These are phyloP conservation scores for Nymphaea colorata DNA, from an alignment of 164 flowering plant species.

Conservation along the genomic window DNA sequence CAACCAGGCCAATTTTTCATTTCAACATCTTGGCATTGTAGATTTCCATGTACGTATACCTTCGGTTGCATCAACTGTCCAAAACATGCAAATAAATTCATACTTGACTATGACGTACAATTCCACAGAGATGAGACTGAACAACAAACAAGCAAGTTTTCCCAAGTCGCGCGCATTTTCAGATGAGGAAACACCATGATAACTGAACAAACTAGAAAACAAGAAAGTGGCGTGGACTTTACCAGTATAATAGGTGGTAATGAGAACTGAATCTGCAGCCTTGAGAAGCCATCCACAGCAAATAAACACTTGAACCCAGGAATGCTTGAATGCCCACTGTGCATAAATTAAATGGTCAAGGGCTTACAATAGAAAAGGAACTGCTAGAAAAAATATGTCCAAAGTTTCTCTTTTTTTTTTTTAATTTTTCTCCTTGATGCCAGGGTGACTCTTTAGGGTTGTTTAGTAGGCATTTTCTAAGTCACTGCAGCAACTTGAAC, in stretches of 20 bases:
- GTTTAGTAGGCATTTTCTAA: too few species aligned
- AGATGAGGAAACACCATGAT: not conserved
- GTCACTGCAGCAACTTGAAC: too few species aligned
- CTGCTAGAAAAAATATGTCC: too few species aligned
- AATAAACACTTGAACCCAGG: conserved; percentile 74
- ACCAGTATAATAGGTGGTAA: conserved; percentile 66
- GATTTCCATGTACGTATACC: conserved; percentile 63
- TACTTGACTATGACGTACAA: too few species aligned
- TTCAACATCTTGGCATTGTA: conserved; percentile 16
- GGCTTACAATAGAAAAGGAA: too few species aligned
- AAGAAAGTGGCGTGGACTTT: not conserved
- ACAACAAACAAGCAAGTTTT: too few species aligned
- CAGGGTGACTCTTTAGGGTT: too few species aligned
- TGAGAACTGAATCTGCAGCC: conserved; percentile 26
- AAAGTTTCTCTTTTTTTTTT: too few species aligned
- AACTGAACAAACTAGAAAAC: not conserved
- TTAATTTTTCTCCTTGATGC: too few species aligned
- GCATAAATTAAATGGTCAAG: not conserved
- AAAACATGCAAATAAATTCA: not conserved
- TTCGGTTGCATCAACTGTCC: conserved; percentile 60
- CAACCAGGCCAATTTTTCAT: conserved; percentile 66
- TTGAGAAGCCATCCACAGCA: conserved; percentile 49
- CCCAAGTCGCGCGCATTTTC: too few species aligned
- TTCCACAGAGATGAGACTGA: too few species aligned
- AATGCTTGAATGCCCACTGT: conserved; percentile 58